Conservation (phyloP, 306 rosid species). For the Oemleria cerasiformis region DNA sequence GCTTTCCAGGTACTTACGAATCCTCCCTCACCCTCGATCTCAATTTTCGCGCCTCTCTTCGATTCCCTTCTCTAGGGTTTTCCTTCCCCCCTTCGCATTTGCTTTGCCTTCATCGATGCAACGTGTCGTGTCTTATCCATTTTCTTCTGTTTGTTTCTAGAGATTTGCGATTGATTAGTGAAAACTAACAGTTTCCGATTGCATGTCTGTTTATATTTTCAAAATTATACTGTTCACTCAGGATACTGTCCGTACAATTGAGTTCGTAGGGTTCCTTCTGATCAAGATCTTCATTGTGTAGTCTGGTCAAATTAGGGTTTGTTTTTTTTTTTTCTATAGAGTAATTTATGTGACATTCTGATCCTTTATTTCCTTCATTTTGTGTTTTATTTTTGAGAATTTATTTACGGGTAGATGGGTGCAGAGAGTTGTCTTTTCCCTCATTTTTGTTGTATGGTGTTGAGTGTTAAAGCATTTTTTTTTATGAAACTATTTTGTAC, state of each 20-base stretch:
- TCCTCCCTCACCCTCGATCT: not conserved
- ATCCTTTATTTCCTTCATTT: not conserved
- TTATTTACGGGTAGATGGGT: too few species aligned
- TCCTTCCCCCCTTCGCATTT: not conserved
- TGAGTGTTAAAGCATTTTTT: too few species aligned
- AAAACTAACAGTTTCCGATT: not conserved
- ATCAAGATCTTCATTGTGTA: not conserved
- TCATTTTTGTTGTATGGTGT: not conserved
- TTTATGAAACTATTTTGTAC: too few species aligned
- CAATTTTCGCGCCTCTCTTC: conserved; percentile 6
- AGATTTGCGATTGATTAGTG: not conserved
- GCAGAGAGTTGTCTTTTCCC: not conserved
- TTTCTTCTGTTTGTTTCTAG: not conserved
- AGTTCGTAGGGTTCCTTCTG: not conserved
- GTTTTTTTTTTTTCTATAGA: not conserved
- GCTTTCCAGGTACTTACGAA: conserved; percentile 2
- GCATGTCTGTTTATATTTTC: not conserved
- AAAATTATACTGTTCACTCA: conserved; percentile 4
- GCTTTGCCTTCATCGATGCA: not conserved
- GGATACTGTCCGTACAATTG: not conserved
- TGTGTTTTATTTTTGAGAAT: too few species aligned
- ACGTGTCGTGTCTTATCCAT: not conserved
- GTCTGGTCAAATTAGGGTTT: not conserved
- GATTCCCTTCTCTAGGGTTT: conserved; percentile 11
- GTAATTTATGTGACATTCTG: not conserved